Evolutionary conservation across 805 yeast species (phyloP).

Genomic region (Yamadazyma paraphyllophila): DNA sequence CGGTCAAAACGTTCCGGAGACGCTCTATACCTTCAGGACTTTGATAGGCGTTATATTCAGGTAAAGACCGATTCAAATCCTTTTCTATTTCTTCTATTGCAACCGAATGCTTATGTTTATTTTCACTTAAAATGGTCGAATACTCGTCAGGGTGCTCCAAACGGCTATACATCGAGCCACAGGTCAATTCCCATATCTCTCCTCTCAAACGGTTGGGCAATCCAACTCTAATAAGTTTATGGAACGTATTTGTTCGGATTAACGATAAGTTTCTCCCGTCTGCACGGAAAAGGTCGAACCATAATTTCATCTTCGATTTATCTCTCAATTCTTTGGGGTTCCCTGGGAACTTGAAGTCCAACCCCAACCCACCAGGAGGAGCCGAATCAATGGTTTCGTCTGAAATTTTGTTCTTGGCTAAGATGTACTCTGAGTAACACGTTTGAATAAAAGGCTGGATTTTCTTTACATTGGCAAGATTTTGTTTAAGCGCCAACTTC

Average conservation of each 20-base stretch:
- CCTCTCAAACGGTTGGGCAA: conserved; percentile 93
- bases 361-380: conserved; percentile 85
- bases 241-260: conserved; percentile 71
- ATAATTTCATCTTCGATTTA: conserved; percentile 79
- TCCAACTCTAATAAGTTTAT: conserved; percentile 83
- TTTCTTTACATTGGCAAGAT: conserved; percentile 58
- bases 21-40: conserved; percentile 79
- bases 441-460: conserved; percentile 65
- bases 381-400: conserved; percentile 47
- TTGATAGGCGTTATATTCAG: conserved; percentile 95
- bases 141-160: conserved; percentile 63
- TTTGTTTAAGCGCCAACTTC: conserved; percentile 59
- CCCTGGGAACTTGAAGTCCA: conserved; percentile 84
- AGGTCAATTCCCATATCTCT: conserved; percentile 90
- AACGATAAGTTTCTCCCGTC: conserved; percentile 84
- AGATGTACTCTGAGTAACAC: conserved; percentile 80
- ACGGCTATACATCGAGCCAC: conserved; percentile 80
- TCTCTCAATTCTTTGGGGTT: conserved; percentile 75
- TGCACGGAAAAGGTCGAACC: conserved; percentile 87
- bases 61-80: conserved; percentile 89
- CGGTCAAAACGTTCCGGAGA: conserved; percentile 82
- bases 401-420: conserved; percentile 55
- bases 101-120: conserved; percentile 62
- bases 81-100: conserved; percentile 97
- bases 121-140: conserved; percentile 52